Evolutionary conservation across 192 early-diverging fungal genomes (phyloP).

Genomic region (Haplosporangium gracile): DNA sequence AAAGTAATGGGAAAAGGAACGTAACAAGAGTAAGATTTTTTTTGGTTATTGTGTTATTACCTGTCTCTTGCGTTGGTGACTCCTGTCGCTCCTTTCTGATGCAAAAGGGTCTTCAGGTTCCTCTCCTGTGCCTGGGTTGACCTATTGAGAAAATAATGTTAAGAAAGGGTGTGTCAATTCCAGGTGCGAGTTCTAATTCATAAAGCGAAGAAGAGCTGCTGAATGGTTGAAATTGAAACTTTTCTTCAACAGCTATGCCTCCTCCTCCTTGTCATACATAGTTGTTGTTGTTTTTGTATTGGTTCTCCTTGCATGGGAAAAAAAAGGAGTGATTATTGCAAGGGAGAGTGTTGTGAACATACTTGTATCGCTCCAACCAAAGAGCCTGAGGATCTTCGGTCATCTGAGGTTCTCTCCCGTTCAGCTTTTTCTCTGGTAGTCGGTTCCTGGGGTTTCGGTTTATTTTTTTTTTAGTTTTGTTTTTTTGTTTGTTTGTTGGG

Average conservation of each 20-base stretch:
- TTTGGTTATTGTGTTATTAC: constrained; percentile 6
- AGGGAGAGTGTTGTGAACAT: not conserved
- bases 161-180: not conserved
- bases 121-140: constrained; percentile 48
- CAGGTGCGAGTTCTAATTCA: not conserved
- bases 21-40: not conserved
- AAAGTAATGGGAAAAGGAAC: not conserved
- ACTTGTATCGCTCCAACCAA: constrained; percentile 51
- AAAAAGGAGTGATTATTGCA: not conserved
- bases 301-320: not conserved
- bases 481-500: constrained; percentile 1
- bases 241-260: not conserved
- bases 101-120: constrained; percentile 42
- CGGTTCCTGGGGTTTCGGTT: not conserved
- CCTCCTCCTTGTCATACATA: not conserved
- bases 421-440: not conserved
- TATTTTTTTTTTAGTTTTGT: constrained; percentile 6
- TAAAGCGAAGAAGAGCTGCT: not conserved
- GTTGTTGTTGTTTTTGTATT: not conserved
- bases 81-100: constrained; percentile 41
- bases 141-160: constrained; percentile 1
- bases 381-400: constrained; percentile 42
- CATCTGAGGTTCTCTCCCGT: constrained; percentile 22
- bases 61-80: constrained; percentile 54
- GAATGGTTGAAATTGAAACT: not conserved